Evolutionary conservation across 441 rosid species (phyloP).

Genomic region (Croton laevigatus): DNA sequence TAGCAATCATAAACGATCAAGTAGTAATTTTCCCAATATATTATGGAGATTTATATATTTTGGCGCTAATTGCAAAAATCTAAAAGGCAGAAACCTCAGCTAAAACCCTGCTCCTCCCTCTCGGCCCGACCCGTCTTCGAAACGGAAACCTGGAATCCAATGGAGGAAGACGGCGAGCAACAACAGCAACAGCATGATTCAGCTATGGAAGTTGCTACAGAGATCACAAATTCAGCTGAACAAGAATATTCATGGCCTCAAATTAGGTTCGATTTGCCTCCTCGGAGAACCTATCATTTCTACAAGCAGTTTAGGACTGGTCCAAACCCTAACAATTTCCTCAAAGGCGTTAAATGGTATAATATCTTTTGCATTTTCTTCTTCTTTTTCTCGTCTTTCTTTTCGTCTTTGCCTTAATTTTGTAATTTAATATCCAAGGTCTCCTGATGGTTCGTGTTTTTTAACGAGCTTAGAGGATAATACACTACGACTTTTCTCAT

Average conservation of each 20-base stretch:
- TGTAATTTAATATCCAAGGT: constrained; percentile 35
- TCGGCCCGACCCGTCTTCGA: not conserved
- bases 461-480: constrained; percentile 72
- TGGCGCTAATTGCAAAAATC: constrained; percentile 1
- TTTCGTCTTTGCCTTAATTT: not conserved
- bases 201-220: constrained; percentile 23
- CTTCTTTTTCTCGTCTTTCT: not conserved
- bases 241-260: constrained; percentile 42
- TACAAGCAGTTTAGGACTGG: constrained; percentile 48
- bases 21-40: too few relatives aligned
- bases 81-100: not conserved
- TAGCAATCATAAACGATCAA: too few relatives aligned
- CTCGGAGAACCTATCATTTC: constrained; percentile 59
- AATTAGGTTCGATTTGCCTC: constrained; percentile 60
- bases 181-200: constrained; percentile 17
- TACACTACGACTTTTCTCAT: constrained; percentile 55
- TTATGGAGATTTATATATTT: too few relatives aligned
- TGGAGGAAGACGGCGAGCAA: constrained; percentile 38
- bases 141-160: constrained; percentile 14
- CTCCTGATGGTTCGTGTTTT: constrained; percentile 82
- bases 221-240: constrained; percentile 17
- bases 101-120: constrained; percentile 4
- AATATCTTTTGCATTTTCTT: not conserved
- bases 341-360: constrained; percentile 78
- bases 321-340: constrained; percentile 71